Evolutionary conservation across 1,139 yeast species (phyloP).

Genomic region (Saccharomycopsis hybrid): DNA sequence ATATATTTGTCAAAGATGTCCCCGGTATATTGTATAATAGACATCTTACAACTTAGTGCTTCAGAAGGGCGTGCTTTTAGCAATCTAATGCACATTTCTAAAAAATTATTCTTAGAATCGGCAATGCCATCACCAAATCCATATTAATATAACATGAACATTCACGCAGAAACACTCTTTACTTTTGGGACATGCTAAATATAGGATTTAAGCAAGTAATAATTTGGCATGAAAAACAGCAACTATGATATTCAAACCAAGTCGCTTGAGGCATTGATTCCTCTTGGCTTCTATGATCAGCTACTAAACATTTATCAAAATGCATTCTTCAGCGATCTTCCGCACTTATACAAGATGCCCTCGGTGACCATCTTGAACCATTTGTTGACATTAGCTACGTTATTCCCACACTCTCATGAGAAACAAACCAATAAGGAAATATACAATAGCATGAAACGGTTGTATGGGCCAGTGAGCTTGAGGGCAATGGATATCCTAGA

Average conservation of each 20-base stretch:
- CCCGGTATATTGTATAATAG: too few species aligned
- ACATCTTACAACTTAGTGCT: too few species aligned
- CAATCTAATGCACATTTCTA: too few species aligned
- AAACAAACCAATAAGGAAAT: neutral
- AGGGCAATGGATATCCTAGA: neutral
- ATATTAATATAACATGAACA: too few species aligned
- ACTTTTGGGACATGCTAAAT: too few species aligned
- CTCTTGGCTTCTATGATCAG: constrained; percentile 7
- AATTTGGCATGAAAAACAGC: neutral
- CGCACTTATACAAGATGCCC: constrained; percentile 6
- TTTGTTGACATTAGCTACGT: constrained; percentile 7
- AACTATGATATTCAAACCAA: constrained; percentile 1
- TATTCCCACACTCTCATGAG: neutral
- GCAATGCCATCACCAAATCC: too few species aligned
- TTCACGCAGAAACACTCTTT: too few species aligned
- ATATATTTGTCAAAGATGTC: too few species aligned
- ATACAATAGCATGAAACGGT: neutral
- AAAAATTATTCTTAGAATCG: too few species aligned
- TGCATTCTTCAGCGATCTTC: constrained; percentile 4
- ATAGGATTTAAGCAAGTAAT: too few species aligned
- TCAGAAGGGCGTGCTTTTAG: too few species aligned
- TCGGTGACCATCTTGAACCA: neutral
- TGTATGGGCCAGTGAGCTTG: neutral
- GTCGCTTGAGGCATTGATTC: constrained; percentile 1
- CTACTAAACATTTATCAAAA: constrained; percentile 6